Evolutionary conservation across 495 filamentous ascomycete species (phyloP).

Genomic region (Talaromyces proteolyticus): DNA sequence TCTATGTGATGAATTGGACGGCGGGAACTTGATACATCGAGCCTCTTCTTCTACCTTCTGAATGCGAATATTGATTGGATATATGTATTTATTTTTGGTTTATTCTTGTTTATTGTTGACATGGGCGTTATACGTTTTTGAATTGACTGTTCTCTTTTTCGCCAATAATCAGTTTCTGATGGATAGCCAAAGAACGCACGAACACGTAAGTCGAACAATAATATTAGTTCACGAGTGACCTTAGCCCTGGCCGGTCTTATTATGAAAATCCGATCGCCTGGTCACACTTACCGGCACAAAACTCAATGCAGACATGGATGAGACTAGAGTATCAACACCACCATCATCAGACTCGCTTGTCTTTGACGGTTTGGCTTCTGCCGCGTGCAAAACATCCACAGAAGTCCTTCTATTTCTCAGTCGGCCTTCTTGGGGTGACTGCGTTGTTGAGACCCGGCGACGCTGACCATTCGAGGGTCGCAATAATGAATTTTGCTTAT

Average conservation of each 20-base stretch:
- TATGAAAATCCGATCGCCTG: slow-evolving; percentile 15
- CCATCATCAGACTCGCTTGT: slow-evolving; percentile 4
- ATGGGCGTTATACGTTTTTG: no score
- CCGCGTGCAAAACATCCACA: slow-evolving; percentile 16
- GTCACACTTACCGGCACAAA: slow-evolving; percentile 73
- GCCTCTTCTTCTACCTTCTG: no score
- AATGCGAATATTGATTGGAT: no score
- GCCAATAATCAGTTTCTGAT: no score
- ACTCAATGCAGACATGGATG: slow-evolving; percentile 75
- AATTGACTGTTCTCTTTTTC: no score
- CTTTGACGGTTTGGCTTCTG: slow-evolving; percentile 2
- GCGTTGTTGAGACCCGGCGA: slow-evolving; percentile 14
- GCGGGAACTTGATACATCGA: no score
- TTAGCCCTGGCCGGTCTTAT: not conserved
- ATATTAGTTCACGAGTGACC: no score
- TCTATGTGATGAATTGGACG: no score
- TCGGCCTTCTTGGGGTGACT: slow-evolving; percentile 29
- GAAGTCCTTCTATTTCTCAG: slow-evolving; percentile 31
- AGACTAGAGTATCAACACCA: slow-evolving; percentile 67
- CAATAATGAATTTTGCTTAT: slow-evolving; percentile 74
- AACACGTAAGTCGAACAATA: no score
- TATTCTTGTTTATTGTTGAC: no score
- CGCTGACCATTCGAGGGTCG: slow-evolving; percentile 38
- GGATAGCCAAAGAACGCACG: no score
- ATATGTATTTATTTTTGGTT: no score